Base-by-base conservation (phyloP, 306 rosid species). In the Trichosanthes cucumerina region DNA sequence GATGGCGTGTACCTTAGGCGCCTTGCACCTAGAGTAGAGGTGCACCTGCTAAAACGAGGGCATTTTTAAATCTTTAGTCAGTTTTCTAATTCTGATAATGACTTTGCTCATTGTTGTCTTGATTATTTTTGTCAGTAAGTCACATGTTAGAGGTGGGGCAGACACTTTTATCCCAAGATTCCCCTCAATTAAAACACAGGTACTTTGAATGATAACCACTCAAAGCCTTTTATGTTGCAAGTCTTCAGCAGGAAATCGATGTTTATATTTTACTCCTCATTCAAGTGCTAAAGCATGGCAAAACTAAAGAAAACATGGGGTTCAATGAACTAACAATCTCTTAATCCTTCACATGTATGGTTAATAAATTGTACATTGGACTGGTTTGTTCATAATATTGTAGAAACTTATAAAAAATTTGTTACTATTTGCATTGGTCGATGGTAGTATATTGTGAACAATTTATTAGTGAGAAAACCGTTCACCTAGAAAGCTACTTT, bases 141-240 rank as follows among this genome's bases (percentile, higher is more conserved):
- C 95, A 90, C 85, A 87, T 85, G 95, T 76, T 87, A 77, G 86
- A 87, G 46, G 92, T 90, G 77, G 92, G 92, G 82, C 83, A 76
- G 80, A 84, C 24, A 80, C 64, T 90, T 79, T 62, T 88, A 69
- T 78, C 34, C 24, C 82, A 82, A 80, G 91, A 84, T 77, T 91
- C 89, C 43, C 91, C 92, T 84, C 88, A 78, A 36, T 77, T 84
- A 65, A 84, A 78, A 4, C 78, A 84, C 88, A 85, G 91, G 92
- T 90, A 84, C 54, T 76, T 21, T 54, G 75, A 13, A 57, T 76
- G 31, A 26, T 38, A 76, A 26, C 15, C 77, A 71, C 60, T 73
- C 12, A 16, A 24, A 73, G 41, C n/a, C 23, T 14, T 69, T 73
- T 73, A 15, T 4, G 60, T 46, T 73, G 58, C 38, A 7, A 72